Evolutionary conservation across 228 moss, liverwort and hornwort genomes (phyloP).

Genomic region (Sphagnum fallax): DNA sequence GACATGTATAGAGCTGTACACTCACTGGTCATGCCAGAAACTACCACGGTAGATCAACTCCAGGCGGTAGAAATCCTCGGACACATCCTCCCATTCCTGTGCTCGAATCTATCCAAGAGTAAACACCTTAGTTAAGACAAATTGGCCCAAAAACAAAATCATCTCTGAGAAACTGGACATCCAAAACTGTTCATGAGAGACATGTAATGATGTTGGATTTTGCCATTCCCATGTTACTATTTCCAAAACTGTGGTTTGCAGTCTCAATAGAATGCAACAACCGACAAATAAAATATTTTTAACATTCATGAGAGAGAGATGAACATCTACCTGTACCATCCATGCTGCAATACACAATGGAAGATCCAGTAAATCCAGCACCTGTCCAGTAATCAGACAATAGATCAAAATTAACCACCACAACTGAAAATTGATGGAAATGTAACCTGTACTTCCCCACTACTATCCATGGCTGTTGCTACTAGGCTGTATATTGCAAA

Average conservation of each 20-base stretch:
- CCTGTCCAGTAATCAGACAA: background rate
- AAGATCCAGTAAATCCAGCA: background rate
- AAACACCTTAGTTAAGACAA: no score
- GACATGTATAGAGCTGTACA: background rate
- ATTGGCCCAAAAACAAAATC: no score
- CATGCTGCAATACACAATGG: background rate
- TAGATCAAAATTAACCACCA: background rate
- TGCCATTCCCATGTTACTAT: no score
- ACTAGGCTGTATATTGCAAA: no score
- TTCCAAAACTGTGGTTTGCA: no score
- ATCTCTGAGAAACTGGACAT: no score
- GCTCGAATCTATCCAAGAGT: slow-evolving; percentile 67
- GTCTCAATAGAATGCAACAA: no score
- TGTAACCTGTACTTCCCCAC: background rate
- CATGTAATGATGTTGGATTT: no score
- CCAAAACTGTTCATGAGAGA: no score
- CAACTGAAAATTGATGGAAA: background rate
- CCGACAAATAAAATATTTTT: no score
- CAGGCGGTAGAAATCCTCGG: slow-evolving; percentile 65
- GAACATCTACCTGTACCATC: background rate
- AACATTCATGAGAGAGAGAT: no score
- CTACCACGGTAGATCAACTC: slow-evolving; percentile 88
- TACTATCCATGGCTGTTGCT: no score
- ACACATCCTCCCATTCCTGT: slow-evolving; percentile 54
- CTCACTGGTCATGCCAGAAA: slow-evolving; percentile 96